Percentiles rank a stretch among this genome's conserved stretches.
Evolutionary conservation across 345 rosid species (phyloP).

Genomic region (Stellera chamaejasme): DNA sequence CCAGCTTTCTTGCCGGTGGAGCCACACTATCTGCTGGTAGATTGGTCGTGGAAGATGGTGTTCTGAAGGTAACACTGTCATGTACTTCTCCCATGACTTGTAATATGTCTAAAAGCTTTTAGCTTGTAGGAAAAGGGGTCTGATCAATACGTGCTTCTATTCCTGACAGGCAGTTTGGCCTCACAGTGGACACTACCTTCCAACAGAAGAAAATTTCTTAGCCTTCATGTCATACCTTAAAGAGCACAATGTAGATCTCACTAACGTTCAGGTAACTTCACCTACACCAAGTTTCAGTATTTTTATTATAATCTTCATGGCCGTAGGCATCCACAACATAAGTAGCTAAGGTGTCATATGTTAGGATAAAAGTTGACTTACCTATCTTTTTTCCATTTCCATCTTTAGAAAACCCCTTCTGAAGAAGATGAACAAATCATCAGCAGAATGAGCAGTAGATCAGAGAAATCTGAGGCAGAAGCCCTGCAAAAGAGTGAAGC

Average conservation of each 20-base stretch:
- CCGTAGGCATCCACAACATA: too few species aligned
- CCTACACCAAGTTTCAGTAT: background rate
- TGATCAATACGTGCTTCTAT: slow-evolving; percentile 4
- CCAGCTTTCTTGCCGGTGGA: slow-evolving; percentile 90
- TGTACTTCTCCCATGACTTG: background rate
- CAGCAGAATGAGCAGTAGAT: slow-evolving; percentile 15
- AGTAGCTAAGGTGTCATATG: too few species aligned
- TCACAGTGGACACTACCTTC: slow-evolving; percentile 95
- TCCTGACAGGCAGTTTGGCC: slow-evolving; percentile 77
- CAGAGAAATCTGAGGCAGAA: slow-evolving; percentile 22
- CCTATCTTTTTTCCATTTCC: slow-evolving; percentile 2
- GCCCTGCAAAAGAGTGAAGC: slow-evolving; percentile 15
- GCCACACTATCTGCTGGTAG: slow-evolving; percentile 90
- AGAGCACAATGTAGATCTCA: slow-evolving; percentile 63
- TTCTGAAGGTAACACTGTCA: slow-evolving; percentile 39
- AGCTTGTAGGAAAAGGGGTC: background rate
- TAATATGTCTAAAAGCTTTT: background rate
- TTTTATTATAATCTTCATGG: too few species aligned
- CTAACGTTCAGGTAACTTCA: slow-evolving; percentile 40
- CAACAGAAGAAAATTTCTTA: slow-evolving; percentile 85
- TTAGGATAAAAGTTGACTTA: background rate
- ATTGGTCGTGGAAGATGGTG: slow-evolving; percentile 53
- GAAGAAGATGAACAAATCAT: slow-evolving; percentile 47
- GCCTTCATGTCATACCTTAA: slow-evolving; percentile 61
- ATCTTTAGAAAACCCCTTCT: slow-evolving; percentile 49